A percentile compares a stretch with the other conserved stretches of the same genome.
Evolutionary conservation across 2,329 filamentous ascomycete genomes (phyloP).

Genomic region (Aspergillus proliferans): DNA sequence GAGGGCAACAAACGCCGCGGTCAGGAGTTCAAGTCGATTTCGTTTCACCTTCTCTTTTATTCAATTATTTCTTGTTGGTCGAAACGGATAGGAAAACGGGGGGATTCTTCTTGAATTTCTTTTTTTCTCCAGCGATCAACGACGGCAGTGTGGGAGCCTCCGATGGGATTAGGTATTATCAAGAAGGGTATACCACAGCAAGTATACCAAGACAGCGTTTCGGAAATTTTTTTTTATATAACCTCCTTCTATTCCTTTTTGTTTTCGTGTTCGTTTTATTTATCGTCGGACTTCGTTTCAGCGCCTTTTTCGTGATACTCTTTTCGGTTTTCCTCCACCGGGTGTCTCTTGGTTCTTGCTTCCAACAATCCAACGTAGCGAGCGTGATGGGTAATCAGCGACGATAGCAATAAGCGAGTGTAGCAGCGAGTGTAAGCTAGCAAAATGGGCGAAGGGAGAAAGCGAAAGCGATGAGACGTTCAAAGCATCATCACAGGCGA

Average conservation of each 20-base stretch:
- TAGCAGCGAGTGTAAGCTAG: constrained; percentile 30
- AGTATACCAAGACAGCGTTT: constrained; percentile 3
- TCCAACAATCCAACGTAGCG: constrained; percentile 26
- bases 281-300: background rate
- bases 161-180: constrained; percentile 21
- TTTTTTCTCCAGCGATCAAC: background rate
- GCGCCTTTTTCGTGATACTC: background rate
- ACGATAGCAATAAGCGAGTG: constrained; percentile 29
- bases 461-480: constrained; percentile 2
- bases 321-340: background rate
- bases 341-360: background rate
- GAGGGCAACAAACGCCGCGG: background rate
- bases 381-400: constrained; percentile 30
- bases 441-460: constrained; percentile 21
- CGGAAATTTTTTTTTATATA: constrained; percentile 4
- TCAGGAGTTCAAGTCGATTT: constrained; percentile 4
- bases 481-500: background rate
- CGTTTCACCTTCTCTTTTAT: constrained; percentile 5
- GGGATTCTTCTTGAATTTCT: background rate
- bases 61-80: background rate
- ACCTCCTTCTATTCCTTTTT: constrained; percentile 4
- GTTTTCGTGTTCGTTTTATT: constrained; percentile 3
- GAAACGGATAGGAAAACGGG: background rate
- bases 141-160: background rate
- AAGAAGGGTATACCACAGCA: constrained; percentile 12